phyloP scores from a whole-genome alignment of 805 yeast genomes.

The Starmerella floricola region DNA sequence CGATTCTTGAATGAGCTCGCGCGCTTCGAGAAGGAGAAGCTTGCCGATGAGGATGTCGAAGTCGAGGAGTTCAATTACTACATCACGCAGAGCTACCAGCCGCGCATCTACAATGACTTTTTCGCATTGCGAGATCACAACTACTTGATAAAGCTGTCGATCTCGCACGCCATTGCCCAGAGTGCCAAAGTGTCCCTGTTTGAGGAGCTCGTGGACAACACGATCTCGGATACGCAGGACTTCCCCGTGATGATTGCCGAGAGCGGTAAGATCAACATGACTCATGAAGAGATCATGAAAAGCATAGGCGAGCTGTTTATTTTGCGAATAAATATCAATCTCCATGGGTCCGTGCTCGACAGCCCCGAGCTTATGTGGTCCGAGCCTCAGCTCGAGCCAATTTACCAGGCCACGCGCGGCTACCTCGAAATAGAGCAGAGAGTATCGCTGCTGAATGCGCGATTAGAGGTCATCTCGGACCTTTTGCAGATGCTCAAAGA shows the following conservation, averaged over 20 bases:
- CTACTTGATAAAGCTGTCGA: constrained; percentile 82
- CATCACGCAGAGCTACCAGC: constrained; percentile 86
- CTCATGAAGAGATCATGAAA: constrained; percentile 89
- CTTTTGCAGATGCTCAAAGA: constrained; percentile 91
- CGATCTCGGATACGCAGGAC: constrained; percentile 94
- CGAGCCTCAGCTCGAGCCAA: constrained; percentile 94
- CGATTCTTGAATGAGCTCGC: constrained; percentile 74
- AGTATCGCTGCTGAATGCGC: constrained; percentile 76
- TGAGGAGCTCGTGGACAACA: constrained; percentile 91
- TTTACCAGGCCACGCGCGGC: constrained; percentile 93
- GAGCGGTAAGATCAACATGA: constrained; percentile 90
- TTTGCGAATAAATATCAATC: constrained; percentile 37
- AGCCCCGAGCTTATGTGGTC: constrained; percentile 99
- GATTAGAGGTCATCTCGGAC: constrained; percentile 88
- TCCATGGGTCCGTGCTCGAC: constrained; percentile 58
- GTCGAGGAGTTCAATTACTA: constrained; percentile 91
- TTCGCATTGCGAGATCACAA: constrained; percentile 80
- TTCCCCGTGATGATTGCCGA: constrained; percentile 92
- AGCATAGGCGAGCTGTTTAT: constrained; percentile 93
- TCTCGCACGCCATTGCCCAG: constrained; percentile 92
- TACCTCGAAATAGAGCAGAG: constrained; percentile 91
- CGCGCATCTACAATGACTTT: constrained; percentile 90
- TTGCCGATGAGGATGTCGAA: constrained; percentile 85
- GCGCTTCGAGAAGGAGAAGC: constrained; percentile 78
- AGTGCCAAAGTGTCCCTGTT: constrained; percentile 88